phyloP scores from a whole-genome alignment of 352 stramenopile genomes.

The Pythium dissotocum region DNA sequence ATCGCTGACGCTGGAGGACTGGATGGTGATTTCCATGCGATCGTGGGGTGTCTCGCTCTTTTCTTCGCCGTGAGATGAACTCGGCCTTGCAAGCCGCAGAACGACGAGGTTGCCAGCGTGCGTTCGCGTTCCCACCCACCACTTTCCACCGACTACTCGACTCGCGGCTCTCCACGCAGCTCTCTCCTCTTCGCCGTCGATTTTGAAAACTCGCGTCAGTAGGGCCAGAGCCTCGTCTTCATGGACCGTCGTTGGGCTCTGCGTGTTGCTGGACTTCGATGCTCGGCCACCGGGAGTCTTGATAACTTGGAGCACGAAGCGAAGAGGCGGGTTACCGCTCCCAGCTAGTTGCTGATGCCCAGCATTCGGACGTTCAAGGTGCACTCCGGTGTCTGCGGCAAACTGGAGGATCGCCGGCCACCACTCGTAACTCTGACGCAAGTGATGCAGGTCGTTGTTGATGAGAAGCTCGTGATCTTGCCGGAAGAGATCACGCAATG shows the following conservation, averaged over 20 bases:
- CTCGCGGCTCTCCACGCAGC: conserved; percentile 35
- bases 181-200: conserved; percentile 1
- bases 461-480: background rate
- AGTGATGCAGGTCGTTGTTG: background rate
- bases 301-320: conserved; percentile 13
- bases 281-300: background rate
- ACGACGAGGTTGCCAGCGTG: conserved; percentile 52
- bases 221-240: conserved; percentile 15
- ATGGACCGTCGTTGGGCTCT: background rate
- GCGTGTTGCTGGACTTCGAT: background rate
- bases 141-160: conserved; percentile 43
- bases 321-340: conserved; percentile 7
- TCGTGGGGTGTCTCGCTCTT: conserved; percentile 26
- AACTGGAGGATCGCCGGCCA: conserved; percentile 12
- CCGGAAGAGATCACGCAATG: conserved; percentile 16
- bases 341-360: background rate
- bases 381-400: conserved; percentile 2
- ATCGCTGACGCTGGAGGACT: conserved; percentile 58
- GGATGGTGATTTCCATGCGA: conserved; percentile 44
- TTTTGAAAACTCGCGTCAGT: conserved; percentile 11
- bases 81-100: conserved; percentile 29
- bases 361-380: background rate
- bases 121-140: conserved; percentile 50
- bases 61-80: background rate
- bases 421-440: conserved; percentile 19